Conservation (phyloP, 2,329 filamentous ascomycete species). For the Penicillium aurantiogriseum region DNA sequence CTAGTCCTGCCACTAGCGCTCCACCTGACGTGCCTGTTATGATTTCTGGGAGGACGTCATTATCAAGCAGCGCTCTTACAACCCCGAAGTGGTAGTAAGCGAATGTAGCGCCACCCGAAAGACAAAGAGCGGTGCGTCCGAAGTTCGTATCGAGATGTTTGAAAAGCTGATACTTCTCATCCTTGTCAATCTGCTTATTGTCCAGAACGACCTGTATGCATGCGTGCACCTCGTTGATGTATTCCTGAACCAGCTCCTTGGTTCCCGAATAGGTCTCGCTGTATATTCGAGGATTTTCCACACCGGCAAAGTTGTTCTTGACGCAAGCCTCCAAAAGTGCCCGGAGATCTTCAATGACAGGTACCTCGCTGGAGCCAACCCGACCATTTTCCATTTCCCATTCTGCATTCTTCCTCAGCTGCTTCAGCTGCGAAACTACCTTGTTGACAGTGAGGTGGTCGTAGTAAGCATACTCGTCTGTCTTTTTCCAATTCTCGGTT, state of each 20-base stretch:
- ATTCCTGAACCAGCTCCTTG: slow-evolving; percentile 89
- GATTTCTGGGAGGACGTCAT: slow-evolving; percentile 81
- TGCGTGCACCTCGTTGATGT: slow-evolving; percentile 67
- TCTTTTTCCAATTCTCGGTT: slow-evolving; percentile 56
- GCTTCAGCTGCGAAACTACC: slow-evolving; percentile 71
- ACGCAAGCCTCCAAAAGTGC: slow-evolving; percentile 82
- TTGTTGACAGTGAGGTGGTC: slow-evolving; percentile 78
- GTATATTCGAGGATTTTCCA: slow-evolving; percentile 92
- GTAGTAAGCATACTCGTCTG: slow-evolving; percentile 70
- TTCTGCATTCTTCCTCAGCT: slow-evolving; percentile 42
- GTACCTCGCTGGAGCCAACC: slow-evolving; percentile 33
- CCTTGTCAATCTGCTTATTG: slow-evolving; percentile 64
- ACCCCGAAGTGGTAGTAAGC: slow-evolving; percentile 97
- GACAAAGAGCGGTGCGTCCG: slow-evolving; percentile 84
- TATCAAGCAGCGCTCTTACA: slow-evolving; percentile 82
- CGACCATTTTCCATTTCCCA: slow-evolving; percentile 32
- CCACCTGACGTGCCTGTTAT: slow-evolving; percentile 96
- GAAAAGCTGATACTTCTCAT: slow-evolving; percentile 78
- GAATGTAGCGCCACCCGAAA: slow-evolving; percentile 91
- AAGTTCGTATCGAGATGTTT: slow-evolving; percentile 88
- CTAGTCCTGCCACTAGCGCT: slow-evolving; percentile 80
- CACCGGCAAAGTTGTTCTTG: slow-evolving; percentile 95
- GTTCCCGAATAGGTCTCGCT: slow-evolving; percentile 97
- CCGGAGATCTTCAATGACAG: slow-evolving; percentile 71
- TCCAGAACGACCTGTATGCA: slow-evolving; percentile 66